A percentile compares a stretch with the other conserved stretches of the same genome.
Evolutionary conservation across 225 moss, liverwort and hornwort genomes (phyloP).

Genomic region (Pleurozium schreberi): DNA sequence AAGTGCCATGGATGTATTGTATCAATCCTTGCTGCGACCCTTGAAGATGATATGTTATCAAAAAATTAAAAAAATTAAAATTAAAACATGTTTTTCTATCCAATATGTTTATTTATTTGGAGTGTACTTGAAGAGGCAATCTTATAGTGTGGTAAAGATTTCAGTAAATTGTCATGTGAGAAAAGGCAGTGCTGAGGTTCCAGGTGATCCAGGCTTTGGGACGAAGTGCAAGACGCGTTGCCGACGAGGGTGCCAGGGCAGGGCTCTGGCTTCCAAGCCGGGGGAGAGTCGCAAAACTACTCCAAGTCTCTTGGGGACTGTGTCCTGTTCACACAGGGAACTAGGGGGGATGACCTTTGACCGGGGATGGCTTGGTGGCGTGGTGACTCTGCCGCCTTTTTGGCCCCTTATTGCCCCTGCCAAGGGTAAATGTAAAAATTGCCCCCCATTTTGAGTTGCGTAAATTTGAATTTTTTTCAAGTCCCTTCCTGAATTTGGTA

Average conservation of each 20-base stretch:
- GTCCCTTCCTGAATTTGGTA: background rate
- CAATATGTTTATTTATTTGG: too few relatives aligned
- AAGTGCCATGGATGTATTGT: too few relatives aligned
- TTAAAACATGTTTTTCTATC: too few relatives aligned
- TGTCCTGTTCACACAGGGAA: background rate
- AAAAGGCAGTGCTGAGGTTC: background rate
- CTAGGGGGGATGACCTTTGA: background rate
- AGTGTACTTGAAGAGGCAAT: too few relatives aligned
- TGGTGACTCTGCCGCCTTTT: background rate
- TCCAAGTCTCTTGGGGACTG: background rate
- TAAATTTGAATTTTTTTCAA: too few relatives aligned
- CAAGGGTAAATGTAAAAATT: background rate
- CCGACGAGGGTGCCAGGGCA: background rate
- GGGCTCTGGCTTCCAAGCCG: background rate
- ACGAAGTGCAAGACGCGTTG: background rate
- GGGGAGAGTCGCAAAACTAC: background rate
- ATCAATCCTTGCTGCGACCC: too few relatives aligned
- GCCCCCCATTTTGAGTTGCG: too few relatives aligned
- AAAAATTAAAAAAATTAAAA: too few relatives aligned
- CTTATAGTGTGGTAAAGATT: background rate
- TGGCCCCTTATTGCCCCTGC: background rate
- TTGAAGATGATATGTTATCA: too few relatives aligned
- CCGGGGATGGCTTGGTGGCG: background rate
- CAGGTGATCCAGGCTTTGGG: background rate
- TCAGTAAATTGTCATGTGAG: background rate